Evolutionary conservation across 1,284 basidiomycete genomes (phyloP).

Genomic region (Trametes polyzona): DNA sequence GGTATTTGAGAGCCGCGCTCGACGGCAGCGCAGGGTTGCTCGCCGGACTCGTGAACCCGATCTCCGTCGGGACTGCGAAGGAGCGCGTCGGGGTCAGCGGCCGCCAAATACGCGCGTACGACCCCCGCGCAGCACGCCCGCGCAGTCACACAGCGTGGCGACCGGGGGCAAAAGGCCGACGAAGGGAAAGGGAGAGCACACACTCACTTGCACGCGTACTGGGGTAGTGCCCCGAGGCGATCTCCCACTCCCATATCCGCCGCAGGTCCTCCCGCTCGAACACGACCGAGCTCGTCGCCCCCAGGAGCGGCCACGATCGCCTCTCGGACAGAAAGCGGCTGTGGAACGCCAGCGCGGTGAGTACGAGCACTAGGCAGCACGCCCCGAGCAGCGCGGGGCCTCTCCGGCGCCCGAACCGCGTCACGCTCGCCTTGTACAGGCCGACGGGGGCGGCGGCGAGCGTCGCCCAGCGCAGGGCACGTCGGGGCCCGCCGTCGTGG

Average conservation of each 20-base stretch:
- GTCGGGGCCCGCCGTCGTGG: constrained; percentile 5
- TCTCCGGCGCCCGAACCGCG: constrained; percentile 60
- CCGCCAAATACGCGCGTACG: no score
- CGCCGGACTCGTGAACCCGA: constrained; percentile 60
- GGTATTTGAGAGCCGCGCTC: constrained; percentile 44
- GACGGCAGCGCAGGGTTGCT: constrained; percentile 76
- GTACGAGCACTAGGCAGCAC: constrained; percentile 50
- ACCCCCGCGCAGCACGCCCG: no score
- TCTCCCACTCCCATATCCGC: constrained; percentile 93
- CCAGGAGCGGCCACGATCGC: constrained; percentile 70
- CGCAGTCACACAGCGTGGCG: constrained; percentile 6
- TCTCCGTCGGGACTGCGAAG: constrained; percentile 78
- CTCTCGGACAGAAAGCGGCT: constrained; percentile 58
- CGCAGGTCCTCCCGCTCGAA: constrained; percentile 78
- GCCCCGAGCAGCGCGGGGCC: constrained; percentile 55
- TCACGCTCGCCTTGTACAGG: constrained; percentile 58
- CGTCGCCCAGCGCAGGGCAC: constrained; percentile 9
- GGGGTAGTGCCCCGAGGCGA: constrained; percentile 89
- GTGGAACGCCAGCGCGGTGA: constrained; percentile 61
- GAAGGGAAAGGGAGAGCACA: neutral
- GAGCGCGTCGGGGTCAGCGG: no score
- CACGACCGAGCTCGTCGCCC: constrained; percentile 77
- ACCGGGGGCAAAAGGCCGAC: neutral
- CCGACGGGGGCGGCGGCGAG: constrained; percentile 60
- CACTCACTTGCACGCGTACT: constrained; percentile 73